Evolutionary conservation across 495 filamentous ascomycete species (phyloP).

Genomic region (Tuber magnatum): DNA sequence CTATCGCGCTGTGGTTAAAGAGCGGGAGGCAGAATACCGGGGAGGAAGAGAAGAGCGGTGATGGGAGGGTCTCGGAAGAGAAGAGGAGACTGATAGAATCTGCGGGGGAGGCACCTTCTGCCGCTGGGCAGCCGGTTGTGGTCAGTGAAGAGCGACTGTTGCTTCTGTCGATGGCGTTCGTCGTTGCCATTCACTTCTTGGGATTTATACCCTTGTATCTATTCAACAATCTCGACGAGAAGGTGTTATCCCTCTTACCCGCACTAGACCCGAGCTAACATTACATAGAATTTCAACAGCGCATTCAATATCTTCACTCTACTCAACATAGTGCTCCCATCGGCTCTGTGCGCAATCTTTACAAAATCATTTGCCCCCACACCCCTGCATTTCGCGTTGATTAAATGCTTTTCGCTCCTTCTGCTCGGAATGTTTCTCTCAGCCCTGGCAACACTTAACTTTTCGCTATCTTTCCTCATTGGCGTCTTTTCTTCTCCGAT

Average conservation of each 20-base stretch:
- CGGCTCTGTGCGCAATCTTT: slow-evolving; percentile 51
- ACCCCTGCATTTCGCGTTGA: slow-evolving; percentile 62
- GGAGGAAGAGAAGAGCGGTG: slow-evolving; percentile 16
- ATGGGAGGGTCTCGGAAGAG: slow-evolving; percentile 12
- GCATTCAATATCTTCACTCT: slow-evolving; percentile 53
- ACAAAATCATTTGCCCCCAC: slow-evolving; percentile 50
- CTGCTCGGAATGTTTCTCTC: slow-evolving; percentile 54
- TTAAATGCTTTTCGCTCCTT: slow-evolving; percentile 86
- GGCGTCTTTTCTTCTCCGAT: slow-evolving; percentile 71
- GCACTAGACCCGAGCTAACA: slow-evolving; percentile 9
- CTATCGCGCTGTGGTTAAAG: slow-evolving; percentile 83
- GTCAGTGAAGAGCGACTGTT: slow-evolving; percentile 60
- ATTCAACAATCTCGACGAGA: slow-evolving; percentile 66
- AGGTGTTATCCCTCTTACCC: slow-evolving; percentile 49
- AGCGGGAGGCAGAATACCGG: slow-evolving; percentile 52
- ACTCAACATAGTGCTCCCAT: slow-evolving; percentile 53
- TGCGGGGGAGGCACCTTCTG: background rate
- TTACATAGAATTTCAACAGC: slow-evolving; percentile 43
- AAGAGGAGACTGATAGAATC: slow-evolving; percentile 20
- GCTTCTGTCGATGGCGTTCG: slow-evolving; percentile 67
- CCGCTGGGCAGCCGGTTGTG: slow-evolving; percentile 9
- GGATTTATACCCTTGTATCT: slow-evolving; percentile 78
- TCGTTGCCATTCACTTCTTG: slow-evolving; percentile 63
- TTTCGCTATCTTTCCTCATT: slow-evolving; percentile 79
- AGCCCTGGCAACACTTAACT: slow-evolving; percentile 91